Base-by-base conservation (phyloP, 2,329 filamentous ascomycete species). In the Aspergillus hiratsukae region DNA sequence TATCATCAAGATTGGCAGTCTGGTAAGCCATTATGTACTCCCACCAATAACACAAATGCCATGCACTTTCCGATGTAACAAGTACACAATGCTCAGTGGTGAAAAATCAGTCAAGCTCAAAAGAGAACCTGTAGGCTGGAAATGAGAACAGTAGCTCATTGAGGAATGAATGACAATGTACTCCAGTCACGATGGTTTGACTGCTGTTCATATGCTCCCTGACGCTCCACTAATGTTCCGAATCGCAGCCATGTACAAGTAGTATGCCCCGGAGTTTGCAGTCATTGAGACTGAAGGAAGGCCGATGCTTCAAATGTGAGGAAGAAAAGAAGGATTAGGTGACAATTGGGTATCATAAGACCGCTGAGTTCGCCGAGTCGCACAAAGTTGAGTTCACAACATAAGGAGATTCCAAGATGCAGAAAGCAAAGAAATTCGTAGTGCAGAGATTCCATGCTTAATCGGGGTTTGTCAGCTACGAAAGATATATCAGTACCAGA, bases 281-380 rank as follows among this genome's bases (percentile, higher is more conserved):
- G 29, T 31, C 41, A 37, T 49, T 53, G 35, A 43, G 41, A 51
- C 23, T 48, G 21, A 43, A 19, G n/a, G 21, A 49, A 37, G 31
- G 40, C 46, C 45, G 41, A 14, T 55, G 49, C 11, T 55, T 27
- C 53, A 46, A 40, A 35, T 51, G 52, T 51, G 56, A 61, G 55
- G 49, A 41, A 63, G 63, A 58, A 66, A 64, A 55, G 52, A 64
- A 66, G 61, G 59, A 64, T 62, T 57, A 66, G 66, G 66, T 63
- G 63, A 69, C 64, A 67, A 67, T 59, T 70, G 71, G 71, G 70
- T 73, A 73, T 73, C 71, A 73, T 72, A 73, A 72, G 61, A 68
- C 62, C 66, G 64, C 64, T 67, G 64, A 64, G 66, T 67, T 69
- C 58, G 66, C 60, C 63, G 64, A 62, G 60, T 64, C 61, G 64